Evolutionary conservation across 306 rosid genomes (phyloP), one percentile per base, ranked within the genome.

Genomic region (Alnus glutinosa): DNA sequence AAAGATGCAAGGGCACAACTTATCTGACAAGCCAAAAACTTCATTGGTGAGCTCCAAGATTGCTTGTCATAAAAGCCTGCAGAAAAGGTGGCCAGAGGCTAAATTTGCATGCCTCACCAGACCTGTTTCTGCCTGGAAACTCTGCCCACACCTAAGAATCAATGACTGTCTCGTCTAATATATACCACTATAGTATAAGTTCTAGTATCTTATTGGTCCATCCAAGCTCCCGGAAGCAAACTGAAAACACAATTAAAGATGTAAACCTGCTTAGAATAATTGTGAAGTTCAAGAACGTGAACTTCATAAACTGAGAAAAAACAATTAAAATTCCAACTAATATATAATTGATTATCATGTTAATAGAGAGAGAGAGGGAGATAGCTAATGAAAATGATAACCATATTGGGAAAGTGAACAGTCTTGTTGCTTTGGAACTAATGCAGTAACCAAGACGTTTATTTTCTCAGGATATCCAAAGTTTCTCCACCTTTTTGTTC

Each of bases 151-250:
- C 73, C 83, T 55, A 82, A 81, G 75, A 71, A 74, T 63, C 77
- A 74, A 78, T 47, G 67, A 73, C 42, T 58, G 80, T 70, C 47
- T 37, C 51, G 67, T 47, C 42, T 70, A 55, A 39, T 76, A 64
- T 68, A 69, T 51, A 55, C n/a, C 28, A 58, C 74, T 49, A 8
- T 44, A 74, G 61, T 8, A 55, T 32, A 14, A 12, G 58, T 73
- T 74, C 90, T 93, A 96, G 79, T 93, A 96, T 89, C 80, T 90
- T 77, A 96, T 96, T 1, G 99, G 99, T 50, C 99, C 99, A 54
- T 91, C 97, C 83, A 93, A 87, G 91, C 86, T 93, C 71, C 99
- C 99, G 9, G 99, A 87, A 14, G 99, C 99, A 79, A 96, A 96
- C 99, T 96, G 97, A 83, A 85, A 86, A 58, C 42, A 70, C 50